Evolutionary conservation across 2,329 filamentous ascomycete genomes (phyloP).

Genomic region (Metarhizium brunneum): DNA sequence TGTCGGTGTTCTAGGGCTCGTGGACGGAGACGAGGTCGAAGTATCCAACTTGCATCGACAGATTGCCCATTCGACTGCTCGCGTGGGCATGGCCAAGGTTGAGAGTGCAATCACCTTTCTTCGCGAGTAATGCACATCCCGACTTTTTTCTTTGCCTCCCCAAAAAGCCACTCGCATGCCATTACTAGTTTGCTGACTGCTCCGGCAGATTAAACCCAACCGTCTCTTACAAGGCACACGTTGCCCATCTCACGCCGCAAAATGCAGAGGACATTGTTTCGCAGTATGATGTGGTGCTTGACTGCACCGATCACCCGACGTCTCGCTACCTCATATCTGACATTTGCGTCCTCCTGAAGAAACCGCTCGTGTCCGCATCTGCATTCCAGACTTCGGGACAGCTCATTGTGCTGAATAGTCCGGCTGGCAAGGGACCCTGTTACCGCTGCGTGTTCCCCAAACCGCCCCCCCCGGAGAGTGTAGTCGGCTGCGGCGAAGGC

Average conservation of each 20-base stretch:
- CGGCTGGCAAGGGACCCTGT: constrained; percentile 69
- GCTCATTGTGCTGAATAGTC: constrained; percentile 78
- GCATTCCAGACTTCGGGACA: constrained; percentile 85
- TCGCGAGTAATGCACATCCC: constrained; percentile 29
- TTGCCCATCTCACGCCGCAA: constrained; percentile 54
- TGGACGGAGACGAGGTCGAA: constrained; percentile 85
- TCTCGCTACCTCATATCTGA: constrained; percentile 91
- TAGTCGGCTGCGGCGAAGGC: constrained; percentile 83
- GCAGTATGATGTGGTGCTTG: constrained; percentile 74
- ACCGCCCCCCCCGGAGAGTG: constrained; percentile 73
- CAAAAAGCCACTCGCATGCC: background rate
- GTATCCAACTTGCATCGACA: constrained; percentile 88
- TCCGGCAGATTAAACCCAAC: constrained; percentile 59
- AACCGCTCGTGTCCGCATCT: constrained; percentile 80
- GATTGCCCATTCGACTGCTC: constrained; percentile 64
- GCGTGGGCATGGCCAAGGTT: constrained; percentile 70
- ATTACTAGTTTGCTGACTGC: constrained; percentile 5
- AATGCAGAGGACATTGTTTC: constrained; percentile 59
- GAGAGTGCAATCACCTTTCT: constrained; percentile 61
- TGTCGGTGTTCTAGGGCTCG: constrained; percentile 70
- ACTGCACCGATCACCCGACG: constrained; percentile 91
- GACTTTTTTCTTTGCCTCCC: too few relatives aligned
- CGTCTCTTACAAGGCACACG: constrained; percentile 54
- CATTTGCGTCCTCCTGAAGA: constrained; percentile 68
- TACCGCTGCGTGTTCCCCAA: constrained; percentile 89